Evolutionary conservation across 768 basidiomycete species (phyloP).

Genomic region (Phanerochaete sordida): DNA sequence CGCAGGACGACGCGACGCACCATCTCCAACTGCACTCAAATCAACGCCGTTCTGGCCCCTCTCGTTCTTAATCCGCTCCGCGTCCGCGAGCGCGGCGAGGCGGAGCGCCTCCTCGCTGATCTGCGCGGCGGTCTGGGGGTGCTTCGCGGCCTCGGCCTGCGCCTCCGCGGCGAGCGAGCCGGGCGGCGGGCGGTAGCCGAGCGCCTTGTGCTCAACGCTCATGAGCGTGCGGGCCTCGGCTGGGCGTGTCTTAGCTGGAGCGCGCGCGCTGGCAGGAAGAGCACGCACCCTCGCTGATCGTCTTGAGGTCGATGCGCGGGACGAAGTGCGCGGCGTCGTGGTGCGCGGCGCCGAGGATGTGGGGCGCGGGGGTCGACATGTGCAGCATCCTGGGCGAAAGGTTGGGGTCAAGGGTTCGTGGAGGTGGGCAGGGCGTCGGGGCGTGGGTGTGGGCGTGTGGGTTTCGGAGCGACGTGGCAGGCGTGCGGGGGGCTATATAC

Average conservation of each 20-base stretch:
- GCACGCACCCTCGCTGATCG: constrained; percentile 21
- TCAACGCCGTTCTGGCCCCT: constrained; percentile 9
- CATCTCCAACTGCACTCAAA: constrained; percentile 16
- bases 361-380: constrained; percentile 6
- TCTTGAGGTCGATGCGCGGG: constrained; percentile 15
- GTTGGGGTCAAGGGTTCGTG: not conserved
- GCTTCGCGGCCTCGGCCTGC: constrained; percentile 26
- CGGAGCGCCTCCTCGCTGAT: constrained; percentile 11
- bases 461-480: not conserved
- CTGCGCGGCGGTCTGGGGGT: constrained; percentile 6
- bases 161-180: constrained; percentile 29
- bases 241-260: not conserved
- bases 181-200: constrained; percentile 33
- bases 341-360: not conserved
- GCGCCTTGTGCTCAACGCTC: constrained; percentile 33
- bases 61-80: constrained; percentile 17
- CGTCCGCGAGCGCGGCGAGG: constrained; percentile 19
- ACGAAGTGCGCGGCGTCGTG: constrained; percentile 4
- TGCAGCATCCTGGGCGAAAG: constrained; percentile 4
- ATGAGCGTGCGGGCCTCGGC: constrained; percentile 24
- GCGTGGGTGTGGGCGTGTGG: not conserved
- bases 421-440: not conserved
- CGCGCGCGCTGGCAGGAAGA: not conserved
- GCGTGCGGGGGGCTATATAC: not conserved
- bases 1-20: constrained; percentile 2